These are phyloP conservation scores for Macrolepiota dolichaula DNA, from an alignment of 768 basidiomycete species.

Conservation along the genomic window DNA sequence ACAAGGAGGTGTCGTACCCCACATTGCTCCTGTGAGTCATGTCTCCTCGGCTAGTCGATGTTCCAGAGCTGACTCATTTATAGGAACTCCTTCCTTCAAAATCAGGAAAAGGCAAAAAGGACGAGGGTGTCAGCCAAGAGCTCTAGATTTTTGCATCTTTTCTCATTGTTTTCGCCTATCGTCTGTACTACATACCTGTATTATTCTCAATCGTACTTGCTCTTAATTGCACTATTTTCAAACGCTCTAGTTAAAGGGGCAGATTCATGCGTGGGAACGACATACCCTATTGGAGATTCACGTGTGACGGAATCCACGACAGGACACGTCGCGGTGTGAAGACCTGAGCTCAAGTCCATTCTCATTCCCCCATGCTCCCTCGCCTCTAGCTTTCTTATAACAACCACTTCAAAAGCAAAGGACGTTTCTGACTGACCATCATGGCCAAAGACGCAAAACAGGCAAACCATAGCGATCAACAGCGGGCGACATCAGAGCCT, in stretches of 20 bases:
- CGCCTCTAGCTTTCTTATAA: background rate
- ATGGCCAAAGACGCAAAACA: slow-evolving; percentile 10
- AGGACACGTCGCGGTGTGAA: slow-evolving; percentile 8
- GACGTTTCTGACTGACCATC: background rate
- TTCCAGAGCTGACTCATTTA: slow-evolving; percentile 25
- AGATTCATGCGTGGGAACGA: background rate
- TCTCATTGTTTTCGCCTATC: slow-evolving; percentile 8
- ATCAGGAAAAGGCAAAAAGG: slow-evolving; percentile 28
- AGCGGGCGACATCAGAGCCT: slow-evolving; percentile 13
- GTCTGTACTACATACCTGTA: slow-evolving; percentile 13
- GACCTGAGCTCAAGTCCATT: background rate
- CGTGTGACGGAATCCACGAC: background rate
- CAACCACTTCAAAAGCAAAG: background rate
- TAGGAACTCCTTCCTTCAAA: slow-evolving; percentile 40
- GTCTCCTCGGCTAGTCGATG: background rate
- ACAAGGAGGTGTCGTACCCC: slow-evolving; percentile 72
- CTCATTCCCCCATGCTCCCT: background rate
- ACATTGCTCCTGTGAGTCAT: slow-evolving; percentile 23
- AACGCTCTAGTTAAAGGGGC: background rate
- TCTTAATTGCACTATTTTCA: background rate
- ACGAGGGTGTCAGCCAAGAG: slow-evolving; percentile 17
- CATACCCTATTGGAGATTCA: background rate
- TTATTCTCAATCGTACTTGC: slow-evolving; percentile 10
- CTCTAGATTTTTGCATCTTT: slow-evolving; percentile 7
- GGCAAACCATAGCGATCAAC: background rate